Conservation (phyloP, 345 rosid species). For the Anastatica hierochuntica region DNA sequence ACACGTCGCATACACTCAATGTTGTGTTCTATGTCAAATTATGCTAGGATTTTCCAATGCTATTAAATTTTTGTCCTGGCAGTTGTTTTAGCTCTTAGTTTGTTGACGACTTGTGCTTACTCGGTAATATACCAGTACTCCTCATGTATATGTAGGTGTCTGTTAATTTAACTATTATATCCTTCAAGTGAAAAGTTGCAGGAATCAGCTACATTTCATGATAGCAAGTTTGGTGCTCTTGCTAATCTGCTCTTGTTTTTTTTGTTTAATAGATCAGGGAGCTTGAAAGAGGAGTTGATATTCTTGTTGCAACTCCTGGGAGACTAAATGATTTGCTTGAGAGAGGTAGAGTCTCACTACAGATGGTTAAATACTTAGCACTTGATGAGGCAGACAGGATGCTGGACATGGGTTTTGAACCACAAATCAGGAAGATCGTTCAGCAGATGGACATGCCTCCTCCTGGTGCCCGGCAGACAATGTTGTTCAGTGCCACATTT, state of each 20-base stretch:
- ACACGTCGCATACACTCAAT: background rate
- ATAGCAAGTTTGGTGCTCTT: background rate
- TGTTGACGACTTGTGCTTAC: background rate
- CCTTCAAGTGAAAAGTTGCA: constrained; percentile 5
- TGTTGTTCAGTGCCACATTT: constrained; percentile 98
- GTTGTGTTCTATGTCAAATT: background rate
- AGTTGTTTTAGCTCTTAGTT: constrained; percentile 7
- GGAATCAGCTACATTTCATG: background rate
- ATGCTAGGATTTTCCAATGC: background rate
- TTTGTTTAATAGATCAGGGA: constrained; percentile 54
- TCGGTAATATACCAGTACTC: background rate
- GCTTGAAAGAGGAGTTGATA: constrained; percentile 96
- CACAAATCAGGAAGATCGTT: constrained; percentile 94
- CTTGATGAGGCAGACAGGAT: constrained; percentile 98
- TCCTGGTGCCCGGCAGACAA: constrained; percentile 81
- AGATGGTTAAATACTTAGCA: constrained; percentile 77
- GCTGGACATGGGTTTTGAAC: constrained; percentile 99
- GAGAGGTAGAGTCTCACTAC: constrained; percentile 90
- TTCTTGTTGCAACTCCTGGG: constrained; percentile 99
- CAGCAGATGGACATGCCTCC: constrained; percentile 98
- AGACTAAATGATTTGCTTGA: constrained; percentile 91
- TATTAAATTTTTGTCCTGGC: background rate
- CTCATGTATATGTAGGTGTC: background rate
- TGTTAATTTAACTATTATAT: background rate
- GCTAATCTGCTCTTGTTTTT: background rate